These are phyloP conservation scores for Starmerella gropengiesseri DNA, from an alignment of 805 yeast genomes.

Conservation along the genomic window DNA sequence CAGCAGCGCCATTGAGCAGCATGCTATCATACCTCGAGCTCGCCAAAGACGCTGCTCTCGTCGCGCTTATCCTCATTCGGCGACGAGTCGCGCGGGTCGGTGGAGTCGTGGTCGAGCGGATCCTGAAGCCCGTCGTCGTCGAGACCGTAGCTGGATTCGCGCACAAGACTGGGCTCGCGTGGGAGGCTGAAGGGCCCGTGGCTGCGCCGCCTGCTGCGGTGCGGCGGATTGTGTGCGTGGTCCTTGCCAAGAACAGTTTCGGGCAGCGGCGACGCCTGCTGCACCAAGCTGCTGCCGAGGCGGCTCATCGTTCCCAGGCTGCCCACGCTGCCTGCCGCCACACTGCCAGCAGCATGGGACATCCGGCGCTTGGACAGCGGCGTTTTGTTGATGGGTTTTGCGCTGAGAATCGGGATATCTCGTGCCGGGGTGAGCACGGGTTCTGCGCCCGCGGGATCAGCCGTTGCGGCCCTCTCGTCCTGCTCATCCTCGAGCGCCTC, in stretches of 20 bases:
- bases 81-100: slow-evolving; percentile 10
- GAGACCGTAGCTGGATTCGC: slow-evolving; percentile 7
- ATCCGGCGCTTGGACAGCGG: slow-evolving; percentile 12
- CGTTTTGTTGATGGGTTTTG: slow-evolving; percentile 16
- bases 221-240: slow-evolving; percentile 16
- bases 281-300: slow-evolving; percentile 15
- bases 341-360: slow-evolving; percentile 9
- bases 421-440: slow-evolving; percentile 17
- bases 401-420: slow-evolving; percentile 18
- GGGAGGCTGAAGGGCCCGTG: slow-evolving; percentile 9
- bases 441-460: background rate
- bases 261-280: slow-evolving; percentile 24
- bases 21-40: slow-evolving; percentile 29
- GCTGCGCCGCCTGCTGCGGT: slow-evolving; percentile 12
- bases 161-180: slow-evolving; percentile 3
- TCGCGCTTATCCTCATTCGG: slow-evolving; percentile 8
- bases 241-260: slow-evolving; percentile 21
- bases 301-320: slow-evolving; percentile 9
- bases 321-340: slow-evolving; percentile 6
- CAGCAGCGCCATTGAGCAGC: background rate
- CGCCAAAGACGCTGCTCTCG: slow-evolving; percentile 29
- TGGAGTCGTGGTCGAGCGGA: slow-evolving; percentile 18
- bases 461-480: slow-evolving; percentile 2
- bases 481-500: slow-evolving; percentile 4
- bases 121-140: slow-evolving; percentile 26